These are phyloP conservation scores for Drosera spatulata DNA, from an alignment of 179 eudicot genomes.

Conservation along the genomic window DNA sequence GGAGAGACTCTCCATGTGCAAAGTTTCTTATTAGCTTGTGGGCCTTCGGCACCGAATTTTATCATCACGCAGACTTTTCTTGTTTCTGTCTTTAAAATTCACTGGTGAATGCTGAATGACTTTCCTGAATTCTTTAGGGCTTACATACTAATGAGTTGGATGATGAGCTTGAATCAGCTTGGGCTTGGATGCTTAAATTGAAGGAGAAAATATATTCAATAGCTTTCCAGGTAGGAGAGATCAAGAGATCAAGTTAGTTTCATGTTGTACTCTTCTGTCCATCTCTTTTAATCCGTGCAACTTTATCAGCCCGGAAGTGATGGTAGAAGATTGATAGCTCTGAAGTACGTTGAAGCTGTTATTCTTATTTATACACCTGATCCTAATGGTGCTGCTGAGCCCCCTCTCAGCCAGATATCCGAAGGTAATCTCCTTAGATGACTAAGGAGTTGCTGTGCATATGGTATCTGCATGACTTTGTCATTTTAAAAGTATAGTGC, in stretches of 20 bases:
- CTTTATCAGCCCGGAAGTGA: slow-evolving; percentile 61
- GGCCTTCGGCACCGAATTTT: too few species aligned
- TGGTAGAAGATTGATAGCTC: slow-evolving; percentile 75
- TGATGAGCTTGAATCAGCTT: slow-evolving; percentile 56
- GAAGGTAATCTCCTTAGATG: slow-evolving; percentile 34
- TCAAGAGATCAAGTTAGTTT: not conserved
- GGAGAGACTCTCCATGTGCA: too few species aligned
- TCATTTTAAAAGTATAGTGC: slow-evolving; percentile 1
- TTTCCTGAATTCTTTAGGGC: slow-evolving; percentile 36
- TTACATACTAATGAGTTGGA: slow-evolving; percentile 53
- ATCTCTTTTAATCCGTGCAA: slow-evolving; percentile 8
- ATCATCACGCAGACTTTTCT: too few species aligned
- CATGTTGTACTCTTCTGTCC: not conserved
- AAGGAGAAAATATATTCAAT: slow-evolving; percentile 70
- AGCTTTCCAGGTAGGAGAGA: slow-evolving; percentile 69
- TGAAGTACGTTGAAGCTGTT: slow-evolving; percentile 76
- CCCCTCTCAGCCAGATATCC: slow-evolving; percentile 36
- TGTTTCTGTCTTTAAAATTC: too few species aligned
- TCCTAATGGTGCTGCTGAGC: slow-evolving; percentile 70
- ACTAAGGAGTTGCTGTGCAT: slow-evolving; percentile 5
- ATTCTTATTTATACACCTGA: slow-evolving; percentile 86
- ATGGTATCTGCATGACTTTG: slow-evolving; percentile 6
- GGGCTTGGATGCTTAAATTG: slow-evolving; percentile 69
- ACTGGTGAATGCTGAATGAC: not conserved
- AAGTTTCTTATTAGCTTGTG: too few species aligned